Conservation (phyloP, 2,329 filamentous ascomycete species). For the Bertia moriformis region DNA sequence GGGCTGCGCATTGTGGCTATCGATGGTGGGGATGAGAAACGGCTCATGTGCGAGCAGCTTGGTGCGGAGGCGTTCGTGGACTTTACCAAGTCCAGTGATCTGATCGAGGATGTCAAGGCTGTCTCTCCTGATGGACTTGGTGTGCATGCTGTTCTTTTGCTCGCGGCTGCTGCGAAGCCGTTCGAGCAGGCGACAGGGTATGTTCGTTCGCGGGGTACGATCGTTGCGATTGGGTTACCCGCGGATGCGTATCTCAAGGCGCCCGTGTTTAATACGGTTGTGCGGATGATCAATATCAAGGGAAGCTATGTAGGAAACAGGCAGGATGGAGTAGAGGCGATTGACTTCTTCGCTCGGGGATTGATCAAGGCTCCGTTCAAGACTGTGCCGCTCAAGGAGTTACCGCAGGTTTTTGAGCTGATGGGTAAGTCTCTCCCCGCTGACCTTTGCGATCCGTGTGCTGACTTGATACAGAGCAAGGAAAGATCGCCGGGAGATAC, state of each 20-base stretch:
- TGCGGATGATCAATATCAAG: constrained; percentile 58
- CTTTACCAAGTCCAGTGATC: constrained; percentile 45
- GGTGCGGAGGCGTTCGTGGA: constrained; percentile 49
- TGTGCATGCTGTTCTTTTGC: constrained; percentile 54
- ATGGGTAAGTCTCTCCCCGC: too few species aligned
- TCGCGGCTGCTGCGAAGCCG: constrained; percentile 57
- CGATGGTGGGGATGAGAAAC: constrained; percentile 48
- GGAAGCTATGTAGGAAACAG: constrained; percentile 60
- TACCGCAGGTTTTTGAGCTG: too few species aligned
- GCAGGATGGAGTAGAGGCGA: constrained; percentile 49
- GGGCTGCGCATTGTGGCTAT: constrained; percentile 49
- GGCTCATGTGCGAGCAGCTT: constrained; percentile 38
- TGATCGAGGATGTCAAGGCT: constrained; percentile 52
- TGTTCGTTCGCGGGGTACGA: constrained; percentile 48
- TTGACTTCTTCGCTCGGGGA: constrained; percentile 55
- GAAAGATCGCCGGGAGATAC: too few species aligned
- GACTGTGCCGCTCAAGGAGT: too few species aligned
- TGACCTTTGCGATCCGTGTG: too few species aligned
- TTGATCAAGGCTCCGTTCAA: constrained; percentile 55
- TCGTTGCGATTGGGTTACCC: constrained; percentile 57
- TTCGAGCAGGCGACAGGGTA: constrained; percentile 62
- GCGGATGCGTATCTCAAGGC: constrained; percentile 50
- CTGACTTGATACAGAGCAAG: too few species aligned
- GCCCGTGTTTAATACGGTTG: constrained; percentile 54
- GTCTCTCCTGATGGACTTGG: constrained; percentile 49